Base-by-base conservation (phyloP, 2,329 filamentous ascomycete genomes). In the Phyllosticta citriasiana region DNA sequence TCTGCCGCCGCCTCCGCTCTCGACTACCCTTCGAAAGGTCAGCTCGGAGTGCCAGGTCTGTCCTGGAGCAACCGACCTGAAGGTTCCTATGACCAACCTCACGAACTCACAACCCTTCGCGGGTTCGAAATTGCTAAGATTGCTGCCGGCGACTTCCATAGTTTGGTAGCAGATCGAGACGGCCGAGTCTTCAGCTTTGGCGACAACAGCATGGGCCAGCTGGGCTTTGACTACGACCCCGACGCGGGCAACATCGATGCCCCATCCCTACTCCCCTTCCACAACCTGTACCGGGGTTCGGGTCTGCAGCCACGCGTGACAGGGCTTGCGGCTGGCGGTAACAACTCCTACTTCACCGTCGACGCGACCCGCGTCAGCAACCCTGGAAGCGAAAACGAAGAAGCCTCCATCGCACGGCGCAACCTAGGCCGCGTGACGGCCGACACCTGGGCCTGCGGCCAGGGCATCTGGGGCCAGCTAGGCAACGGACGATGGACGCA, bases 401-500 rank as follows among this genome's bases (percentile, higher is more conserved):
- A 62, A 4, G 3, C 33, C 24, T 4, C 66, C 33, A 22, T 55
- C 51, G 64, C 65, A 22, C 68, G 66, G 24, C 71, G 71, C 25
- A 77, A 78, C 56, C 69, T 84, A 1, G 82, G 82, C 14, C 78
- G 79, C 58, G 74, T 88, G 16, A 88, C 84, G 24, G 84, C 85
- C 16, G 94, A 97, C 70, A 86, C 89, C 0, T 97, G 91, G 85
- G 85, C 89, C 8, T 92, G 90, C 64, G 94, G 94, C 14, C 85
- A 88, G 64, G 94, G 94, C 4, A 90, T 97, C 54, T 86, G 83
- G 65, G 94, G 94, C 53, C 84, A 82, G 53, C 82, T 97, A 0
- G 94, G 91, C 57, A 96, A 86, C 55, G 91, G 91, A 57, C 86
- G 84, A 66, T 97, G 92, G 91, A 91, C 89, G 26, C 94, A 97